phyloP scores from a whole-genome alignment of 768 basidiomycete genomes.

The Paxillus involutus region DNA sequence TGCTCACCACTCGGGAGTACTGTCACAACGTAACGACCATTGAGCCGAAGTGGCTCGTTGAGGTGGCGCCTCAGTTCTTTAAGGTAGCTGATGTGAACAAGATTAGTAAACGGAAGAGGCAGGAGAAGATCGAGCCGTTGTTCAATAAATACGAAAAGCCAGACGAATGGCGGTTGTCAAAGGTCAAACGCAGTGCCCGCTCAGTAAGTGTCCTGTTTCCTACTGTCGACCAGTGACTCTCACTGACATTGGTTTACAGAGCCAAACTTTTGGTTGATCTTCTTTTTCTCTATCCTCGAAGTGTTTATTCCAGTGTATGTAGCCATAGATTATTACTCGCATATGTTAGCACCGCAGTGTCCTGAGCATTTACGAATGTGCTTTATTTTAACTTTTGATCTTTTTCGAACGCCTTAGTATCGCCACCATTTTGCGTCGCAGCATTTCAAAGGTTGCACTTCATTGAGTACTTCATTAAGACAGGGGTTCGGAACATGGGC shows the following conservation, averaged over 20 bases:
- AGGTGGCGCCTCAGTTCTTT: conserved; percentile 98
- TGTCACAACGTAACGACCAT: conserved; percentile 92
- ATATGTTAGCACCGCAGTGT: neutral
- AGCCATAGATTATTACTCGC: conserved; percentile 9
- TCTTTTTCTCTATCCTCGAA: neutral
- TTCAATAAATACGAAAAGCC: conserved; percentile 95
- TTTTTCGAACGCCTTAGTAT: too few species aligned
- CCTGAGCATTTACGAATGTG: neutral
- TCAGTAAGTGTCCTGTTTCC: conserved; percentile 49
- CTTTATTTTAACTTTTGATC: too few species aligned
- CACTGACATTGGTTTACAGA: conserved; percentile 42
- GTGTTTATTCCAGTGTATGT: conserved; percentile 5
- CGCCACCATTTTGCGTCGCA: too few species aligned
- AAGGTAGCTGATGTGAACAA: conserved; percentile 97
- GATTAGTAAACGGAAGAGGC: conserved; percentile 93
- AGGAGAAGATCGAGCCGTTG: conserved; percentile 96
- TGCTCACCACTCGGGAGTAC: conserved; percentile 95
- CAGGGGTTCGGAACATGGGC: too few species aligned
- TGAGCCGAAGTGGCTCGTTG: conserved; percentile 98
- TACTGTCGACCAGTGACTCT: neutral
- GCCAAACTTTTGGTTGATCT: conserved; percentile 85
- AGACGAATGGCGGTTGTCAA: conserved; percentile 92
- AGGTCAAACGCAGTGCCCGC: conserved; percentile 87
- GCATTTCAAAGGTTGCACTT: too few species aligned
- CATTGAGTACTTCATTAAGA: too few species aligned